phyloP scores from a whole-genome alignment of 768 basidiomycete species.

The Hericium alpestre region DNA sequence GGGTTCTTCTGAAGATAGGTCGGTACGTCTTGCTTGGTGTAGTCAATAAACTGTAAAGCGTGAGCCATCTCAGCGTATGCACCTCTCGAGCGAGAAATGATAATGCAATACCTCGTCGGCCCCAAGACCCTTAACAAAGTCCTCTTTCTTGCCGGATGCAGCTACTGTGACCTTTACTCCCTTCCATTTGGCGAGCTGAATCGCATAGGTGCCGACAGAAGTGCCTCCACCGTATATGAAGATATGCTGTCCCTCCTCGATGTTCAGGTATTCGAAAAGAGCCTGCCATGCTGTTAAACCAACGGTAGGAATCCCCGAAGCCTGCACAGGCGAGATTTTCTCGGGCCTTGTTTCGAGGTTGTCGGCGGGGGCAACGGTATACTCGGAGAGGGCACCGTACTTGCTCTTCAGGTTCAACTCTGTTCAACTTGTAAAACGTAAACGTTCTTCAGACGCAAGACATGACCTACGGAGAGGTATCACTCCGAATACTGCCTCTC shows the following conservation, averaged over 20 bases:
- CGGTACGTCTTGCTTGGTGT: slow-evolving; percentile 40
- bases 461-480: slow-evolving; percentile 27
- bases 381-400: slow-evolving; percentile 51
- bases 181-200: slow-evolving; percentile 60
- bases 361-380: slow-evolving; percentile 34
- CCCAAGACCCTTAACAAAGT: slow-evolving; percentile 46
- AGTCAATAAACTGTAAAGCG: slow-evolving; percentile 41
- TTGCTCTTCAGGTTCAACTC: background rate
- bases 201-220: slow-evolving; percentile 57
- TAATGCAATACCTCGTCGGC: slow-evolving; percentile 44
- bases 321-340: slow-evolving; percentile 42
- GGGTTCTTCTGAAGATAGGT: slow-evolving; percentile 34
- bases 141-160: slow-evolving; percentile 51
- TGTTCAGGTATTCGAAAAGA: slow-evolving; percentile 33
- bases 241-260: slow-evolving; percentile 41
- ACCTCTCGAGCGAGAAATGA: background rate
- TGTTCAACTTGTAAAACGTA: background rate
- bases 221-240: slow-evolving; percentile 67
- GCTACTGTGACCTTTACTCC: slow-evolving; percentile 49
- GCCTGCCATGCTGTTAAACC: slow-evolving; percentile 50
- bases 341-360: slow-evolving; percentile 34
- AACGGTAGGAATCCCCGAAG: slow-evolving; percentile 50
- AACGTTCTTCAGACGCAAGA: background rate
- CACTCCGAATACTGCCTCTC: slow-evolving; percentile 58
- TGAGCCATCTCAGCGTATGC: background rate